These are phyloP conservation scores for Pleurotus ostreatus DNA, from an alignment of 768 basidiomycete genomes.

Conservation along the genomic window DNA sequence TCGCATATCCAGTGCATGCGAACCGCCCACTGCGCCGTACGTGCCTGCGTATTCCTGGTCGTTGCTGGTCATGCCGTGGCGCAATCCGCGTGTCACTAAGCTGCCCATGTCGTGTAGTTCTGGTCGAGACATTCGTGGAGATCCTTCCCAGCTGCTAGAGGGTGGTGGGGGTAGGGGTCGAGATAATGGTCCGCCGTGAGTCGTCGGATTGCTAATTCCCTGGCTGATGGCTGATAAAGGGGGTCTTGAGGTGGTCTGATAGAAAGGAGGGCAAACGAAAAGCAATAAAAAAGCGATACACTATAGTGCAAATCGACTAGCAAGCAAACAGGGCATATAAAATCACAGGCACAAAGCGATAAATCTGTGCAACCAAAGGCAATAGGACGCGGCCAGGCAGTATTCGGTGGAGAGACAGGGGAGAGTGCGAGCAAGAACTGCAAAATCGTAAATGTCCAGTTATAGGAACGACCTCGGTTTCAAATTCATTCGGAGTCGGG, in stretches of 20 bases:
- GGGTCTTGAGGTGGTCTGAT: slow-evolving; percentile 6
- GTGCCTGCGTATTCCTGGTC: not conserved
- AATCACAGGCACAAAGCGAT: slow-evolving; percentile 30
- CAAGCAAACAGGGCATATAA: slow-evolving; percentile 32
- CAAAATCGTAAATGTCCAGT: slow-evolving; percentile 6
- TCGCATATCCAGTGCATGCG: not conserved
- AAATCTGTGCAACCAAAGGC: not conserved
- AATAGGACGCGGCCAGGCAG: slow-evolving; percentile 10
- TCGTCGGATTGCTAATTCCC: too few species aligned
- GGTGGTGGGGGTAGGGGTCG: slow-evolving; percentile 37
- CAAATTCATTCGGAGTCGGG: slow-evolving; percentile 9
- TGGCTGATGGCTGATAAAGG: not conserved
- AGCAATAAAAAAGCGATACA: slow-evolving; percentile 24
- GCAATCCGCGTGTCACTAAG: slow-evolving; percentile 17
- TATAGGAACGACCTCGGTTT: slow-evolving; percentile 6
- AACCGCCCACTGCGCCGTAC: not conserved
- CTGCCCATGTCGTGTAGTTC: slow-evolving; percentile 38
- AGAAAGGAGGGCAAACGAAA: slow-evolving; percentile 11
- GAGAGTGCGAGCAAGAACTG: slow-evolving; percentile 14
- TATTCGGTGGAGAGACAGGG: slow-evolving; percentile 13
- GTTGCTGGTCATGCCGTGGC: slow-evolving; percentile 13
- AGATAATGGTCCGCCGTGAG: too few species aligned
- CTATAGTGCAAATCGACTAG: slow-evolving; percentile 32
- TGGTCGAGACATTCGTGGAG: slow-evolving; percentile 35
- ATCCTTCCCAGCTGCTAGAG: slow-evolving; percentile 6